These are phyloP conservation scores for Melanopsichium pennsylvanicum DNA, from an alignment of 1,284 basidiomycete species.

Conservation along the genomic window DNA sequence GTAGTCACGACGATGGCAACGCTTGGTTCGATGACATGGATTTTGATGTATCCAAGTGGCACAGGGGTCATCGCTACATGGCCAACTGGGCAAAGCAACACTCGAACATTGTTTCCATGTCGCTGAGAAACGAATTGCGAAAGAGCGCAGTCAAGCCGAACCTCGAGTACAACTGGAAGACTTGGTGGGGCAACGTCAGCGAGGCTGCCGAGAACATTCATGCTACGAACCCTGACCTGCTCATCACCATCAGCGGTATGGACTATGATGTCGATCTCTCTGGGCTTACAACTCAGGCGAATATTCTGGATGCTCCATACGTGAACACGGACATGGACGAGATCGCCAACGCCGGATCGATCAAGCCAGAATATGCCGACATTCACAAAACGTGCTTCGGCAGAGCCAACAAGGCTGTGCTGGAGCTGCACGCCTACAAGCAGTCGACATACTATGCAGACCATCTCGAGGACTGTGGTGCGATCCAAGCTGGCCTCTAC, in stretches of 20 bases:
- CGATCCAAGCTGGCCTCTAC: conserved; percentile 27
- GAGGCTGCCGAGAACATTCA: conserved; percentile 41
- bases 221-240: conserved; percentile 30
- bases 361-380: conserved; percentile 19
- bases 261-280: conserved; percentile 45
- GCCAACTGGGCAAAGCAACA: conserved; percentile 42
- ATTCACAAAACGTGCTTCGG: conserved; percentile 29
- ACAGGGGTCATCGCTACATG: conserved; percentile 40
- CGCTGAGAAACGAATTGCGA: conserved; percentile 41
- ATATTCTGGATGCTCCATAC: conserved; percentile 23
- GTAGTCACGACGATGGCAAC: conserved; percentile 39
- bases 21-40: conserved; percentile 39
- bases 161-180: conserved; percentile 42
- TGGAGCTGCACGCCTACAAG: conserved; percentile 43
- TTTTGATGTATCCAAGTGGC: conserved; percentile 32
- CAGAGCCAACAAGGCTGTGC: conserved; percentile 37
- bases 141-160: conserved; percentile 10
- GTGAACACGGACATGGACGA: conserved; percentile 25
- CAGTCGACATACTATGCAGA: conserved; percentile 26
- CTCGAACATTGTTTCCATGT: conserved; percentile 42
- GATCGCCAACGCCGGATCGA: conserved; percentile 12
- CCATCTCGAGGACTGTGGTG: conserved; percentile 27
- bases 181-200: conserved; percentile 37
- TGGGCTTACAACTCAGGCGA: conserved; percentile 23
- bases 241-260: conserved; percentile 42